phyloP scores from a whole-genome alignment of 495 filamentous ascomycete genomes.

The Podospora pseudocomata region DNA sequence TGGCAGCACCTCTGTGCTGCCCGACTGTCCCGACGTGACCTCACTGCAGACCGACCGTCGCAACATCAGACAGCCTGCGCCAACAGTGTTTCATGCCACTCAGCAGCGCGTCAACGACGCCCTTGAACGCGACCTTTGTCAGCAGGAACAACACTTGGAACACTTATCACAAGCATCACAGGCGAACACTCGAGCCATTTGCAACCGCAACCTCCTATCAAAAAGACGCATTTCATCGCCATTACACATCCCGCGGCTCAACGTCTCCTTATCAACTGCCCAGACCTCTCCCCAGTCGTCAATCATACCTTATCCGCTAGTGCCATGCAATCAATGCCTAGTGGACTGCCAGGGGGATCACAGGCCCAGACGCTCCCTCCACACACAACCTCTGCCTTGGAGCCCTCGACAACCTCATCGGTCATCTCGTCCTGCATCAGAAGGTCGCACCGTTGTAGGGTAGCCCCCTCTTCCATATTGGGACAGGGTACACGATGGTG shows the following conservation, averaged over 20 bases:
- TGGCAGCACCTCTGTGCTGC: not conserved
- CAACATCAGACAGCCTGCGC: not conserved
- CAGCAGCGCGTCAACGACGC: not conserved
- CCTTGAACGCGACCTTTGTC: not conserved
- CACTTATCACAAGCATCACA: not conserved
- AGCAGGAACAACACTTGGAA: no score
- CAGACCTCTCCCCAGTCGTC: slow-evolving; percentile 6
- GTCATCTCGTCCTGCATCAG: not conserved
- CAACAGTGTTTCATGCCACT: slow-evolving; percentile 3
- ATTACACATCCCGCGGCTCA: slow-evolving; percentile 10
- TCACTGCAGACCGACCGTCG: not conserved
- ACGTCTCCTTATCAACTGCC: slow-evolving; percentile 4
- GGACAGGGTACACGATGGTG: not conserved
- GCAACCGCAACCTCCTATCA: not conserved
- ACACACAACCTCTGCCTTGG: no score
- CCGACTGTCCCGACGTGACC: not conserved
- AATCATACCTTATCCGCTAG: slow-evolving; percentile 11
- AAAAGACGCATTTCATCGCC: not conserved
- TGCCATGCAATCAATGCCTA: slow-evolving; percentile 6
- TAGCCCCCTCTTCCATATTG: slow-evolving; percentile 5
- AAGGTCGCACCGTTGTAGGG: not conserved
- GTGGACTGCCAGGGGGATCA: not conserved
- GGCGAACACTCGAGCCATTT: not conserved
- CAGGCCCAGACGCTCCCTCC: not conserved
- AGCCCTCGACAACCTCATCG: not conserved